A percentile compares a stretch with the other conserved stretches of the same genome.
phyloP scores from a whole-genome alignment of 2,329 filamentous ascomycete genomes.

The Rhynchosporium agropyri region DNA sequence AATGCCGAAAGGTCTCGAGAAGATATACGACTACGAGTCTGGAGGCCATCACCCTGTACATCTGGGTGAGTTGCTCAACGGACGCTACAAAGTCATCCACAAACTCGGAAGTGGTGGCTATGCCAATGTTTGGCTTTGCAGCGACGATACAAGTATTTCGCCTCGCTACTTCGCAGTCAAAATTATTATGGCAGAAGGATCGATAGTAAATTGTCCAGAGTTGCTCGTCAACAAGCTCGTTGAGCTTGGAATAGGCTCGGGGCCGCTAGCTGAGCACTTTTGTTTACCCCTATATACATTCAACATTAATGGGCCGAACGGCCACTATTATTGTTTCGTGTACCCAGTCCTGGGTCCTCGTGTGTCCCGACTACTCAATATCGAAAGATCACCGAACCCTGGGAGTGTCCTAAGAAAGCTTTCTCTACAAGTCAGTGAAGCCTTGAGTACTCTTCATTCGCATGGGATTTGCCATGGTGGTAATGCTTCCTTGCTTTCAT shows the following conservation, averaged over 20 bases:
- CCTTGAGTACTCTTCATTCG: neutral
- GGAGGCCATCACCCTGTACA: neutral
- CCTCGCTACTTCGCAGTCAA: neutral
- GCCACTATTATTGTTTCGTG: neutral
- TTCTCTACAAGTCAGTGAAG: neutral
- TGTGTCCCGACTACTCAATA: neutral
- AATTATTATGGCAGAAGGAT: conserved; percentile 6
- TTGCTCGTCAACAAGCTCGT: neutral
- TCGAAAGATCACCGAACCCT: neutral
- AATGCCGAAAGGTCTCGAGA: too few species aligned
- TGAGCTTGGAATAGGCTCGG: neutral
- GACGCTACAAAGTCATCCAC: neutral
- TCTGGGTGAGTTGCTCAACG: neutral
- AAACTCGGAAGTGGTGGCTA: neutral
- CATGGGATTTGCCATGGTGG: conserved; percentile 7
- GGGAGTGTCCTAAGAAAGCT: conserved; percentile 1
- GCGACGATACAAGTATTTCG: neutral
- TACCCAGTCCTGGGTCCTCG: neutral
- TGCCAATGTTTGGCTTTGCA: conserved; percentile 2
- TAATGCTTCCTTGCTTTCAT: neutral
- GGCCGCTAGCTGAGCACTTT: neutral
- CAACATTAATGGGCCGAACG: conserved; percentile 1
- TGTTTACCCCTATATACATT: neutral
- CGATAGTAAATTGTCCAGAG: neutral
- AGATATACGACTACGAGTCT: neutral